A percentile compares a stretch with the other conserved stretches of the same genome.
Conservation (phyloP, 495 filamentous ascomycete species). For the Ramalina peruviana region DNA sequence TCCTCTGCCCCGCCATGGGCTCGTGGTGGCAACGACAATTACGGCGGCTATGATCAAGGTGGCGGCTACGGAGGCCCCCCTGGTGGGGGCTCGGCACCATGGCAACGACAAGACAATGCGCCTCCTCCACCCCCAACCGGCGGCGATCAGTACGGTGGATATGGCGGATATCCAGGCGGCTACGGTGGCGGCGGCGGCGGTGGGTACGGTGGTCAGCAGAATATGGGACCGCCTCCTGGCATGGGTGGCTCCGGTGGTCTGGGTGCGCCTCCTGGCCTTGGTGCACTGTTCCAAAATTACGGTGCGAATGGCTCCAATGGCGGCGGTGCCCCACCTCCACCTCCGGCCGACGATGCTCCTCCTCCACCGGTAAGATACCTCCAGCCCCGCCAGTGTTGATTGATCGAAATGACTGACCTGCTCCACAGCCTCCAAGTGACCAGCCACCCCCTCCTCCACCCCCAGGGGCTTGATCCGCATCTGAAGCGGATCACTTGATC, state of each 20-base stretch:
- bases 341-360: conserved; percentile 51
- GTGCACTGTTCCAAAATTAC: conserved; percentile 55
- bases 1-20: conserved; percentile 39
- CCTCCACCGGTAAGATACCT: conserved; percentile 35
- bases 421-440: conserved; percentile 47
- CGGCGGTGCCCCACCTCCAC: conserved; percentile 40
- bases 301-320: conserved; percentile 28
- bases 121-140: conserved; percentile 32
- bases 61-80: conserved; percentile 22
- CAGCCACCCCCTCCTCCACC: conserved; percentile 62
- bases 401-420: conserved; percentile 7
- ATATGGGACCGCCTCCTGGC: conserved; percentile 51
- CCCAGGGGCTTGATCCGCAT: conserved; percentile 28
- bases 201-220: conserved; percentile 26
- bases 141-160: conserved; percentile 32
- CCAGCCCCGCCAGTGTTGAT: background rate
- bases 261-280: conserved; percentile 51
- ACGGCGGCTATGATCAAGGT: conserved; percentile 35
- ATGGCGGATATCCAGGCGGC: conserved; percentile 31
- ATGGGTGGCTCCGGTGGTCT: conserved; percentile 30
- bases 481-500: too few relatives aligned
- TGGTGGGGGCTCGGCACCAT: conserved; percentile 47
- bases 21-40: conserved; percentile 34
- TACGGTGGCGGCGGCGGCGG: conserved; percentile 11
- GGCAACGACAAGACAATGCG: conserved; percentile 45